Evolutionary conservation across 306 rosid genomes (phyloP).

Genomic region (Acacia acuminata): DNA sequence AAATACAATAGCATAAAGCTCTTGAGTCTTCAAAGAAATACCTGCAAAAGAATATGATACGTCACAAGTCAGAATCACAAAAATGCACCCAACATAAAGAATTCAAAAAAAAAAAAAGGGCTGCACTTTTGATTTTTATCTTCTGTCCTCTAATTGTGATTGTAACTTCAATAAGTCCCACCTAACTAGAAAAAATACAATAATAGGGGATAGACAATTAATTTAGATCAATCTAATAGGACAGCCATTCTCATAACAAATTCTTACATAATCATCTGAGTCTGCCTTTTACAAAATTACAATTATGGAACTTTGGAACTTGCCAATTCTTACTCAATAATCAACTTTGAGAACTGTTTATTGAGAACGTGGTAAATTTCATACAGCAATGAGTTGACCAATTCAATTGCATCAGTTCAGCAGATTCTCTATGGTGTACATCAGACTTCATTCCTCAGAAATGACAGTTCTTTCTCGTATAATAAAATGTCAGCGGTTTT

Average conservation of each 20-base stretch:
- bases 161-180: neutral
- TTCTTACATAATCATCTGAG: neutral
- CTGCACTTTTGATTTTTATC: neutral
- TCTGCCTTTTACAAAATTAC: neutral
- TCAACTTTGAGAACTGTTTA: neutral
- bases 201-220: slow-evolving; percentile 5
- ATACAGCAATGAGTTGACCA: neutral
- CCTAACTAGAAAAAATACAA: neutral
- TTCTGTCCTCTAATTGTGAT: slow-evolving; percentile 4
- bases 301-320: neutral
- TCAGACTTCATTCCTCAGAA: neutral
- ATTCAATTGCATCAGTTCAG: neutral
- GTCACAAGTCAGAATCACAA: slow-evolving; percentile 23
- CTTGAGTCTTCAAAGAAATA: slow-evolving; percentile 88
- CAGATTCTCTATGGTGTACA: neutral
- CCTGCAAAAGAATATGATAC: slow-evolving; percentile 49
- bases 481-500: neutral
- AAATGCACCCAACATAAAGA: neutral
- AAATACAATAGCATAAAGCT: slow-evolving; percentile 83
- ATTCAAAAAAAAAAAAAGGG: neutral
- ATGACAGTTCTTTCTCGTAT: neutral
- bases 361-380: neutral
- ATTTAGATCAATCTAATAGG: neutral
- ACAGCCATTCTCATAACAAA: slow-evolving; percentile 1
- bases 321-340: slow-evolving; percentile 1